Conservation (phyloP, 176 grass and related monocot species). For the Chrysopogon serrulatus region DNA sequence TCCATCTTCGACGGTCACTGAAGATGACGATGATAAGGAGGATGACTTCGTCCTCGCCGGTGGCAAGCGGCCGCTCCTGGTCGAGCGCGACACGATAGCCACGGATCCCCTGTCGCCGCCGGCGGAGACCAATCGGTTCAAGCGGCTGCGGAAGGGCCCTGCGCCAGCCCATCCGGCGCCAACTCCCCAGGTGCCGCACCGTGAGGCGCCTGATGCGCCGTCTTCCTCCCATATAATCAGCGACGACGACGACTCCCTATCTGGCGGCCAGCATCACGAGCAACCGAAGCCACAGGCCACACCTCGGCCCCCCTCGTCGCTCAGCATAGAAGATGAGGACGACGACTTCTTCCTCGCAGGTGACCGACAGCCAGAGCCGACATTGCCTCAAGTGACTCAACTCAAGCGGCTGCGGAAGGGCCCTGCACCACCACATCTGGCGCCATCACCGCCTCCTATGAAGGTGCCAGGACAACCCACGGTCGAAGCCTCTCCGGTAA, state of each 20-base stretch:
- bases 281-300: neutral
- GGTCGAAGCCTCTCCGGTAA: conserved; percentile 12
- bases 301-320: too few relatives aligned
- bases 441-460: neutral
- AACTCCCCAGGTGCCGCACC: neutral
- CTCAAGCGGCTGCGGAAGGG: conserved; percentile 65
- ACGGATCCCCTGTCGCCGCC: neutral
- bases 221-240: conserved; percentile 8
- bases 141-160: conserved; percentile 53
- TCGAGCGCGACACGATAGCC: neutral
- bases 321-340: conserved; percentile 20
- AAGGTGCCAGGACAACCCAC: neutral
- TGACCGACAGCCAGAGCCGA: neutral
- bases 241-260: conserved; percentile 26
- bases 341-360: conserved; percentile 11
- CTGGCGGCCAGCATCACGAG: neutral
- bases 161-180: neutral
- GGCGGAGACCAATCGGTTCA: conserved; percentile 22
- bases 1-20: neutral
- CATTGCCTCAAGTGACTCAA: neutral
- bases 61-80: neutral
- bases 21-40: conserved; percentile 18
- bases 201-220: conserved; percentile 3
- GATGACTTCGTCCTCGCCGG: neutral
- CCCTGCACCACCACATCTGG: neutral